phyloP scores from a whole-genome alignment of 2,329 filamentous ascomycete genomes.

The Tolypocladium ovalisporum region DNA sequence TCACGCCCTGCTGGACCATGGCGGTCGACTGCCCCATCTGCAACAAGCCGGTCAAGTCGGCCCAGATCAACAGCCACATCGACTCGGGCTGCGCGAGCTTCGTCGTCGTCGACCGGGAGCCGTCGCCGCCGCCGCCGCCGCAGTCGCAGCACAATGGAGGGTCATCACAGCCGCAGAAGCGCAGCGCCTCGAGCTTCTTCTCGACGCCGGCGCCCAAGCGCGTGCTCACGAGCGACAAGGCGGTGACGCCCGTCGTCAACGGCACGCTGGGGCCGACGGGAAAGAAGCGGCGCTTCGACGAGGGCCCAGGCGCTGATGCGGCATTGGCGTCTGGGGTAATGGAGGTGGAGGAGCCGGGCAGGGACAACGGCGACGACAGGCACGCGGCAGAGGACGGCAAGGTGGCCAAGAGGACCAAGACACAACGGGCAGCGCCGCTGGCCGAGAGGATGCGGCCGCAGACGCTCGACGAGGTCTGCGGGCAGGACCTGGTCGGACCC shows the following conservation, averaged over 20 bases:
- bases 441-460: constrained; percentile 89
- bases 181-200: constrained; percentile 48
- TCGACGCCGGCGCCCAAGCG: constrained; percentile 49
- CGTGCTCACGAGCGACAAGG: constrained; percentile 20
- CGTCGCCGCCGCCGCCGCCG: constrained; percentile 18
- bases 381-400: constrained; percentile 5
- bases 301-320: constrained; percentile 34
- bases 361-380: constrained; percentile 2
- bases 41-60: constrained; percentile 57
- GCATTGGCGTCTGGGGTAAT: not conserved
- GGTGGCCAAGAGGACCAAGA: constrained; percentile 55
- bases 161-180: constrained; percentile 34
- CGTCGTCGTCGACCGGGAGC: constrained; percentile 42
- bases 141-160: constrained; percentile 11
- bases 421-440: constrained; percentile 64
- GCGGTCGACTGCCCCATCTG: constrained; percentile 74
- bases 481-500: constrained; percentile 82
- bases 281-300: constrained; percentile 42
- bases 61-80: constrained; percentile 80
- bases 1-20: constrained; percentile 11
- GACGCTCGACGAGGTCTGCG: constrained; percentile 75
- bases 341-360: not conserved
- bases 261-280: constrained; percentile 21
- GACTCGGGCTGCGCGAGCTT: constrained; percentile 70
- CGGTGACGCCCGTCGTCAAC: constrained; percentile 22